Evolutionary conservation across 495 filamentous ascomycete species (phyloP), one percentile per base, ranked within the genome.

Genomic region (Lasiosphaeris hirsuta): DNA sequence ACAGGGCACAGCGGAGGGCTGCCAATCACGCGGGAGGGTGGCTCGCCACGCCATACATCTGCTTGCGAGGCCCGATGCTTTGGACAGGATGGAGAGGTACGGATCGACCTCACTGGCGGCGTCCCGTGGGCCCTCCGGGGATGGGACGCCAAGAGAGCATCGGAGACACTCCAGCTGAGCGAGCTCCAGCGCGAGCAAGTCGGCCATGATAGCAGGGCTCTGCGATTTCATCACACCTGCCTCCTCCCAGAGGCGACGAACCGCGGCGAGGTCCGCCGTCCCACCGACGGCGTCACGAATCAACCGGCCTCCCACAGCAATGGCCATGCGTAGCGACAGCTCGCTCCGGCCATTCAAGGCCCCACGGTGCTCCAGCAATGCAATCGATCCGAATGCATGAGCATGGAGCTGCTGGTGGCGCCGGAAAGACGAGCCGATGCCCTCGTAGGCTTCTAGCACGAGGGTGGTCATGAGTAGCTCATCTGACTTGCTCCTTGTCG

Each of bases 1-100:
- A 47, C 19, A 13, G 5, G 44, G 15, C 17, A 47, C 17, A 17
- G 15, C 17, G 18, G 3, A 10, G 41, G n/a, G 15, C 41, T 18
- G 41, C 41, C 41, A 44, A 8, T 44, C 18, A n/a, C 41, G 18
- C 41, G 41, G 41, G n/a, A 44, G 41, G 13, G 41, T 44, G 41
- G 18, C 41, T 44, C 41, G 41, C 41, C 41, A 44, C 41, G 8
- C 7, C 41, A 44, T 44, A 44, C 41, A 44, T 44, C 41, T 44
- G 41, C 41, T 44, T 44, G 41, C 41, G 41, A 44, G 41, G 41
- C 15, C 41, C 18, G 41, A 44, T 44, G 41, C 41, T 44, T 44
- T 44, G 41, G 41, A 44, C 41, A 44, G 41, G 18, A 44, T 44
- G 13, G 41, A 9, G n/a, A 14, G 41, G 41, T 14, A 44, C 18